Conservation (phyloP, 371 early-diverging fungal species). For the Saksenaea oblongispora region DNA sequence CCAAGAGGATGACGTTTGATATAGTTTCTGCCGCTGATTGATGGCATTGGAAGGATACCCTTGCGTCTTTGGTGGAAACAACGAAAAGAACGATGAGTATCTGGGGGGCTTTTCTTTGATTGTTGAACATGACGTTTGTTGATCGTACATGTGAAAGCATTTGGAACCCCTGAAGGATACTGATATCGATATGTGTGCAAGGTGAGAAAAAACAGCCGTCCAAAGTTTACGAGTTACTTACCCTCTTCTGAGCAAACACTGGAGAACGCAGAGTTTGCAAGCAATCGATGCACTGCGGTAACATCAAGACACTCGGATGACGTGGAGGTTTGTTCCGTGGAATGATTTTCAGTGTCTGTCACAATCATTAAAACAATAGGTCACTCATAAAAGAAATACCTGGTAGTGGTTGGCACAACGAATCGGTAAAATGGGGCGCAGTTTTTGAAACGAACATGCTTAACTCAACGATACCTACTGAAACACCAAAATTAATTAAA, state of each 20-base stretch:
- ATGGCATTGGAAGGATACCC: neutral
- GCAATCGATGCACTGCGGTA: neutral
- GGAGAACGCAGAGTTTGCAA: slow-evolving; percentile 8
- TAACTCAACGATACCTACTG: neutral
- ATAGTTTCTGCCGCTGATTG: neutral
- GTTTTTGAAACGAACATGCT: slow-evolving; percentile 1
- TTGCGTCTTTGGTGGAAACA: neutral
- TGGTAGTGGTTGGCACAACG: neutral
- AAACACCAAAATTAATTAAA: neutral
- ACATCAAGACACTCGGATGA: neutral
- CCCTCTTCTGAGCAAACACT: neutral
- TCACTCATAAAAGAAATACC: neutral
- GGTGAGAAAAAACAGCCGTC: neutral
- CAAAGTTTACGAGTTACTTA: neutral
- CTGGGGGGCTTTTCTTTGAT: neutral
- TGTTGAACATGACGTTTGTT: neutral
- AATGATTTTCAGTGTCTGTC: neutral
- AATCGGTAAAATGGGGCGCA: neutral
- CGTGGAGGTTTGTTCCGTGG: neutral
- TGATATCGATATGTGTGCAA: neutral
- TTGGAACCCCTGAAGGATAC: neutral
- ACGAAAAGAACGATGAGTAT: neutral
- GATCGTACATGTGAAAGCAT: neutral
- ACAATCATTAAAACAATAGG: neutral
- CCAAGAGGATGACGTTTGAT: neutral